Conservation (phyloP, 208 protist species). For the Leishmania turanica region DNA sequence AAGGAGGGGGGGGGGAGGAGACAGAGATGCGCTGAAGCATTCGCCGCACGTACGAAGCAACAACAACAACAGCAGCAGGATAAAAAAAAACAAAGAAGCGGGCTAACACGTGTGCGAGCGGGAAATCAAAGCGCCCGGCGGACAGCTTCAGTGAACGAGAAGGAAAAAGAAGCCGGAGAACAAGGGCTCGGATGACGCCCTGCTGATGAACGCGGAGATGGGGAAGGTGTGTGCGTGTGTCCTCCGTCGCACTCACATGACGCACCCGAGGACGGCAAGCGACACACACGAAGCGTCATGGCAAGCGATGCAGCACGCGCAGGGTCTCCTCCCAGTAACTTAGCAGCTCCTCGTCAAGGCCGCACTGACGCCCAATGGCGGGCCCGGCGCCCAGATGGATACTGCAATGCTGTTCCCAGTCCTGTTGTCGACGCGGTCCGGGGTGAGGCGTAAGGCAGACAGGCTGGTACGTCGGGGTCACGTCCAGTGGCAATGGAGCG, state of each 20-base stretch:
- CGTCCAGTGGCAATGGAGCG: conserved; percentile 24
- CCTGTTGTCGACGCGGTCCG: conserved; percentile 14
- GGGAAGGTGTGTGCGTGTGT: not conserved
- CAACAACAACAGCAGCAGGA: not conserved
- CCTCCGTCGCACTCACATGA: not conserved
- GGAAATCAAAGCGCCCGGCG: not conserved
- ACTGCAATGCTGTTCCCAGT: conserved; percentile 18
- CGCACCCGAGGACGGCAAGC: not conserved
- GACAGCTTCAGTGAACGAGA: too few relatives aligned
- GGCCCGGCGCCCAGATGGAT: conserved; percentile 24
- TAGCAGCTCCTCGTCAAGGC: conserved; percentile 38
- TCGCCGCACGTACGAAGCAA: not conserved
- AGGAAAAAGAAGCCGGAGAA: not conserved
- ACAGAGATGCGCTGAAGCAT: not conserved
- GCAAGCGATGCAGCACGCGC: conserved; percentile 14
- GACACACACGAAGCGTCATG: not conserved
- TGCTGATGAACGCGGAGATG: not conserved
- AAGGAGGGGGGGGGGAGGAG: not conserved
- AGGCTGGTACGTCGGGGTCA: conserved; percentile 45
- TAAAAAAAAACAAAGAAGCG: not conserved
- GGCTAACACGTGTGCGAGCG: not conserved
- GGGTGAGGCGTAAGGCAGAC: conserved; percentile 33
- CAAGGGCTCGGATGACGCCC: not conserved
- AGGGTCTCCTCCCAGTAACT: conserved; percentile 32
- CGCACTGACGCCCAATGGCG: conserved; percentile 34